Base-by-base conservation (phyloP, 805 yeast species). In the Monosporozyma servazzii region DNA sequence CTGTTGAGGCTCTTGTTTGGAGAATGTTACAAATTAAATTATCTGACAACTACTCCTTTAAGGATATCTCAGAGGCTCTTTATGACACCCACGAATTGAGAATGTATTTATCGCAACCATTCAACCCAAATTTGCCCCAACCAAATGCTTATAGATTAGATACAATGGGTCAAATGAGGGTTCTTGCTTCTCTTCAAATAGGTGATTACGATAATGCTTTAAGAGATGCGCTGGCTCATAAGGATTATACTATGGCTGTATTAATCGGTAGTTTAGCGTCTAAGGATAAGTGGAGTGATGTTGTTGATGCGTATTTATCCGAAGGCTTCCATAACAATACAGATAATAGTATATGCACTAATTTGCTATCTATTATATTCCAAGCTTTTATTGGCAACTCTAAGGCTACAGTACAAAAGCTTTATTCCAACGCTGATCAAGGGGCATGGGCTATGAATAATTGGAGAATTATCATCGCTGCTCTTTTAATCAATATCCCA, bases 171-270 rank as follows among this genome's bases (percentile, higher is more conserved):
- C 76, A 51, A 39, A 60, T 49, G 58, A 62, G 42, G 53, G 73
- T 54, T 59, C 67, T 59, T 55, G 65, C 56, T 36, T 63, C 72
- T 43, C 69, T 81, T 40, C 82, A 80, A 56, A 66, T 70, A 5
- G 96, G 96, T 1, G 75, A 82, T 51, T 77, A 81, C 23, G 79
- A 77, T 13, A 76, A 74, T 5, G 96, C 96, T 0, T 67, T 89
- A 47, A 72, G 75, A 23, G 70, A 74, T 50, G 82, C 93, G 1
- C 64, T 89, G 18, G 71, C 76, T 1, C 77, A 79, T 49, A 77
- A 80, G 9, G 86, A 87, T 56, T 90, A 87, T 84, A 81, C 91
- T 0, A 72, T 89, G 65, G 85, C 96, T 0, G 67, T 91, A 50
- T 64, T 88, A 30, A 71, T 90, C 48, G 82, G 95, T 1, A 77